These are phyloP conservation scores for Phytophthora lateralis DNA, from an alignment of 352 stramenopile genomes.

Conservation along the genomic window DNA sequence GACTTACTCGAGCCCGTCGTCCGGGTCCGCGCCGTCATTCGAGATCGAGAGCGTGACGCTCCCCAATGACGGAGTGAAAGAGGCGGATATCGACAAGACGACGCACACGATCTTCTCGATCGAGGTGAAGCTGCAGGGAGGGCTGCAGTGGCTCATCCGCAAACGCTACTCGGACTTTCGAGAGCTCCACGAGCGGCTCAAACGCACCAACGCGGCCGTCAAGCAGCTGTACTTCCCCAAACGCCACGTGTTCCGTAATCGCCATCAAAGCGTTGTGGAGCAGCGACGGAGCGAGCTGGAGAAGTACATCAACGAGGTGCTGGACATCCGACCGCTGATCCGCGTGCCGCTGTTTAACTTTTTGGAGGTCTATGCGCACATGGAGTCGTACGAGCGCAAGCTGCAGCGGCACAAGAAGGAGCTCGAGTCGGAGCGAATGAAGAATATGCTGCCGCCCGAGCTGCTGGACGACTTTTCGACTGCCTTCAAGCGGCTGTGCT, in stretches of 20 bases:
- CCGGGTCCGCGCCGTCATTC: conserved; percentile 61
- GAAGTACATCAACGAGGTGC: conserved; percentile 89
- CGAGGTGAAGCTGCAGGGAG: conserved; percentile 77
- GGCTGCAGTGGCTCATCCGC: conserved; percentile 88
- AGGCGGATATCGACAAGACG: conserved; percentile 83
- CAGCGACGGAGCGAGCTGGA: conserved; percentile 84
- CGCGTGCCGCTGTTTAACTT: conserved; percentile 90
- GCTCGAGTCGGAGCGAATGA: conserved; percentile 87
- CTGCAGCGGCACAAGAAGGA: conserved; percentile 87
- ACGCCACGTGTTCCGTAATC: conserved; percentile 86
- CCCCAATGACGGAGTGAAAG: conserved; percentile 66
- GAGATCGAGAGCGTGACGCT: conserved; percentile 87
- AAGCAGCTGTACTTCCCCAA: conserved; percentile 89
- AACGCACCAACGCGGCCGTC: conserved; percentile 74
- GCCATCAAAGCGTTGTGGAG: conserved; percentile 85
- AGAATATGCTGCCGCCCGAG: conserved; percentile 72
- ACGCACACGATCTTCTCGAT: conserved; percentile 84
- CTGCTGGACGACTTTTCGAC: conserved; percentile 74
- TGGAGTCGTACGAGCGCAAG: conserved; percentile 89
- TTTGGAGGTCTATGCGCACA: conserved; percentile 86
- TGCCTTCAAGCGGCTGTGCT: conserved; percentile 82
- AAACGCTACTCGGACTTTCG: conserved; percentile 91
- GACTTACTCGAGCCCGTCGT: conserved; percentile 40
- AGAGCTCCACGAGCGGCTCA: conserved; percentile 85
- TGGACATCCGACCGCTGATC: conserved; percentile 82